These are phyloP conservation scores for Pythium guiyangense DNA, from an alignment of 352 stramenopile genomes.

Conservation along the genomic window DNA sequence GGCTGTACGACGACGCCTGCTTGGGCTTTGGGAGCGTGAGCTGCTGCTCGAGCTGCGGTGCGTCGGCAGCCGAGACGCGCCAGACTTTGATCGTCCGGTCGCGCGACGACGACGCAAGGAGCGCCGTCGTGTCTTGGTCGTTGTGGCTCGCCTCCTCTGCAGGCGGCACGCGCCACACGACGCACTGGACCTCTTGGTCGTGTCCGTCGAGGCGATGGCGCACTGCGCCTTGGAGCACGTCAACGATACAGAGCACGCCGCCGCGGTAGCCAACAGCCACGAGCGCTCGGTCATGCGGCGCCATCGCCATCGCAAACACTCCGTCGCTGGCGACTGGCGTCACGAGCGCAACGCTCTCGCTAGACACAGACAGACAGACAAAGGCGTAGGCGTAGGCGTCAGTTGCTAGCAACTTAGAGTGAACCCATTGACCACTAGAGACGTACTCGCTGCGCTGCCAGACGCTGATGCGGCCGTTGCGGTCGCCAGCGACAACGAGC, in stretches of 20 bases:
- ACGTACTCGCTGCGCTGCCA: constrained; percentile 58
- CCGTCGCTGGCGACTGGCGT: constrained; percentile 47
- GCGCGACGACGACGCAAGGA: constrained; percentile 60
- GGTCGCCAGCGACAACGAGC: constrained; percentile 57
- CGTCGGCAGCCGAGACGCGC: constrained; percentile 6
- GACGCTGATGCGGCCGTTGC: constrained; percentile 46
- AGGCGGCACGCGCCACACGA: constrained; percentile 36
- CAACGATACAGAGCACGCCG: constrained; percentile 55
- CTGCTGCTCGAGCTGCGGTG: constrained; percentile 19
- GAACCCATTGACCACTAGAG: neutral
- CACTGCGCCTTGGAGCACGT: constrained; percentile 26
- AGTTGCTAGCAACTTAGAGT: neutral
- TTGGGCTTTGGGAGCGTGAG: constrained; percentile 57
- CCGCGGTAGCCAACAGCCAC: constrained; percentile 71
- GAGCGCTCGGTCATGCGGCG: constrained; percentile 41
- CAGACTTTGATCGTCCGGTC: constrained; percentile 74
- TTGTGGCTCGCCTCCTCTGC: neutral
- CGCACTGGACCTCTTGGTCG: constrained; percentile 66
- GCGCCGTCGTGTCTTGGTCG: constrained; percentile 8
- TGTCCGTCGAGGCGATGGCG: constrained; percentile 50
- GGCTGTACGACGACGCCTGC: constrained; percentile 53
- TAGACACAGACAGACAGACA: constrained; percentile 13
- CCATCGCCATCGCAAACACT: constrained; percentile 49
- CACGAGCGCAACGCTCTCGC: constrained; percentile 35
- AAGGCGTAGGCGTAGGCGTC: constrained; percentile 7